phyloP scores from a whole-genome alignment of 169 alveolate genomes.

The Ichthyophthirius multifiliis region DNA sequence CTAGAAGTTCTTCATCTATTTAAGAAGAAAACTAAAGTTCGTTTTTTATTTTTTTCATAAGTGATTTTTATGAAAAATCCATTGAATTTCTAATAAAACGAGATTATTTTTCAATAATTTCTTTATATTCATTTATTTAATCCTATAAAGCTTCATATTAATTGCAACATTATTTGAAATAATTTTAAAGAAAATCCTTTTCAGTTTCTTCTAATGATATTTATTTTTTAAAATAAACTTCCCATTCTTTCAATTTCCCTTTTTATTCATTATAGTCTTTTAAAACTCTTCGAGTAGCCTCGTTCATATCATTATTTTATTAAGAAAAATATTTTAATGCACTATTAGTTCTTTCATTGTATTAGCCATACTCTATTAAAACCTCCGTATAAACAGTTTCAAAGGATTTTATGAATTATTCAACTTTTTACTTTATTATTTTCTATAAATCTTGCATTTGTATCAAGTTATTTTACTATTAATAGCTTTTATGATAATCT shows the following conservation, averaged over 20 bases:
- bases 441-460: neutral
- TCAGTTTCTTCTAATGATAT: neutral
- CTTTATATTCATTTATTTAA: neutral
- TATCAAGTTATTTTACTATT: neutral
- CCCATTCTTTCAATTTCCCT: neutral
- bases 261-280: neutral
- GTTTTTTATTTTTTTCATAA: neutral
- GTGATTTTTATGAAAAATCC: neutral
- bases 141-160: no score
- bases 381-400: neutral
- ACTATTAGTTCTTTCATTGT: neutral
- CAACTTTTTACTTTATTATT: neutral
- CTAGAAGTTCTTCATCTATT: no score
- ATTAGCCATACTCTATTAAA: neutral
- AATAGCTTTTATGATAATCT: neutral
- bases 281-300: neutral
- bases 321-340: neutral
- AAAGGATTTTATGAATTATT: neutral
- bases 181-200: neutral
- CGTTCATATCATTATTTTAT: slow-evolving; percentile 1
- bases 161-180: no score
- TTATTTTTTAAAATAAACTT: neutral
- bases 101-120: neutral
- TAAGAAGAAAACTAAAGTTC: no score
- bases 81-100: neutral